Conservation (phyloP, 352 stramenopile species). For the Pythium scleroteichum region DNA sequence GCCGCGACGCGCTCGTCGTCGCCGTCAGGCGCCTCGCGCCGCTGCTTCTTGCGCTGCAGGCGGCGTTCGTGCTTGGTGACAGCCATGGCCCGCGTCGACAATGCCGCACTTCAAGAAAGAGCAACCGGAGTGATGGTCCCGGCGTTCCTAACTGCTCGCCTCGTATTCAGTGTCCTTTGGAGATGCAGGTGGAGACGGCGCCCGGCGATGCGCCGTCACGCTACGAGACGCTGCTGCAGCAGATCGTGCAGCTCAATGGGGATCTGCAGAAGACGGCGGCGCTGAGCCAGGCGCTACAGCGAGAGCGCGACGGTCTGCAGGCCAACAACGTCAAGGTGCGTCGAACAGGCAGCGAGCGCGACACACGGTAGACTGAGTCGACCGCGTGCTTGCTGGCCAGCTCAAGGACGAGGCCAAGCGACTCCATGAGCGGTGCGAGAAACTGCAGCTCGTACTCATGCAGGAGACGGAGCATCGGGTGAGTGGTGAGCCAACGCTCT, state of each 20-base stretch:
- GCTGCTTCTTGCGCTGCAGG: conserved; percentile 12
- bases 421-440: conserved; percentile 76
- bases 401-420: conserved; percentile 65
- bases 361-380: background rate
- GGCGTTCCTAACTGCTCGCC: background rate
- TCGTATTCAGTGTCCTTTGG: conserved; percentile 8
- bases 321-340: conserved; percentile 60
- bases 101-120: background rate
- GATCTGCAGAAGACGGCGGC: conserved; percentile 83
- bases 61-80: conserved; percentile 22
- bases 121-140: conserved; percentile 20
- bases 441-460: conserved; percentile 76
- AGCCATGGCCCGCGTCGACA: conserved; percentile 8
- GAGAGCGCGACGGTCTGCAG: conserved; percentile 69
- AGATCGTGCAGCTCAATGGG: conserved; percentile 85
- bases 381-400: conserved; percentile 27
- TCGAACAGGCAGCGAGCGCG: background rate
- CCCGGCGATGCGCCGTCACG: conserved; percentile 25
- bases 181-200: conserved; percentile 23
- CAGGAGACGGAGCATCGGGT: conserved; percentile 84
- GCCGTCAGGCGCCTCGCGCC: too few species aligned
- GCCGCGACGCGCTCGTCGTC: too few species aligned
- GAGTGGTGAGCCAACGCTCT: too few species aligned
- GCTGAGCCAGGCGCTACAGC: conserved; percentile 77
- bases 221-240: conserved; percentile 75